These are phyloP conservation scores for Acanthamoeba quina DNA, from an alignment of 208 protist genomes.

Conservation along the genomic window DNA sequence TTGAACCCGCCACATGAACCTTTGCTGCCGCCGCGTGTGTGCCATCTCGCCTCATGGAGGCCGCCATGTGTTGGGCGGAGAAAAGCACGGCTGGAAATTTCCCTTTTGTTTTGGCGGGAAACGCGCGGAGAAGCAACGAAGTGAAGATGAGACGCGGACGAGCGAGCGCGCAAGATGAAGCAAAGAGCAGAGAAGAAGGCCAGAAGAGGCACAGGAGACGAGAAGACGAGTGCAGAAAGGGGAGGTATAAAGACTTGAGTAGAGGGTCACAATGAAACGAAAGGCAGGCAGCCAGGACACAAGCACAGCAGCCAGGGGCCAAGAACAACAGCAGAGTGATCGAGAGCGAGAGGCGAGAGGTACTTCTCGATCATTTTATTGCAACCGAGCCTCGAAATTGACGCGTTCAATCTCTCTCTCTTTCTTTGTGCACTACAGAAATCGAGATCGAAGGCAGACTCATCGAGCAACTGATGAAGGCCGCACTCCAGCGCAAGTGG, in stretches of 20 bases:
- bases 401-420: not conserved
- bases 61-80: too few relatives aligned
- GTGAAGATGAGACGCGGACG: not conserved
- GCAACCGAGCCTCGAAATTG: not conserved
- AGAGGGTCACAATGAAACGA: not conserved
- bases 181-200: too few relatives aligned
- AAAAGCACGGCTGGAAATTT: not conserved
- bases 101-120: not conserved
- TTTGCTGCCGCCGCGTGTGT: too few relatives aligned
- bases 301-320: not conserved
- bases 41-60: too few relatives aligned
- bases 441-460: conserved; percentile 14
- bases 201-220: not conserved
- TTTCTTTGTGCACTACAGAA: not conserved
- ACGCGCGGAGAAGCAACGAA: not conserved
- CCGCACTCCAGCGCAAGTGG: not conserved
- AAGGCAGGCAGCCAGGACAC: not conserved
- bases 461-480: conserved; percentile 9
- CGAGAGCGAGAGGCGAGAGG: not conserved
- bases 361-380: not conserved
- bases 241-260: not conserved
- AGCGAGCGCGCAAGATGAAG: not conserved
- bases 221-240: not conserved
- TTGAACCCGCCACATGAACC: too few relatives aligned
- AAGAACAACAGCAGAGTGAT: not conserved